Base-by-base conservation (phyloP, 2,329 filamentous ascomycete species). In the Epichloe sp. region DNA sequence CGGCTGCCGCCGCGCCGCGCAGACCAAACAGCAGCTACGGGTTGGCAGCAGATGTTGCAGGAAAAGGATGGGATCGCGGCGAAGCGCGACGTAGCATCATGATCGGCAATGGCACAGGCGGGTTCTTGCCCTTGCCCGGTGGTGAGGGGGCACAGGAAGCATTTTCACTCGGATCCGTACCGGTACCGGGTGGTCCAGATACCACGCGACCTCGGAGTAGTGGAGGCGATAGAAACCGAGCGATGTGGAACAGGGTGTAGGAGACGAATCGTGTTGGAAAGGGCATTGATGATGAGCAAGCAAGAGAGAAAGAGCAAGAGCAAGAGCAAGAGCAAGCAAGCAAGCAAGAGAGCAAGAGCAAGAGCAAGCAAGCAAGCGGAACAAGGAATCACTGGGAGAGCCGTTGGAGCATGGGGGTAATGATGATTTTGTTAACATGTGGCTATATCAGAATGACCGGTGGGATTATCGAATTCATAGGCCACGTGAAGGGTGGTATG, bases 1-100 rank as follows among this genome's bases (percentile, higher is more conserved):
- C 53, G 51, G 57, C 43, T 53, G 60, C 56, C 55, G 62, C 48
- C 52, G 58, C 46, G 51, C 56, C 54, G 36, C 58, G 60, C 12
- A 71, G 77, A 37, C 77, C 76, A 35, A 64, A 73, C 50, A 80
- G 77, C 63, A 76, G 72, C 59, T 81, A 79, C 60, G 78, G 78
- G 14, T 69, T 81, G 37, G 72, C 71, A n/a, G 69, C 74, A 15
- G 77, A 79, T 54, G 64, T 76, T 19, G 63, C 70, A 3, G 68
- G 70, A 2, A 58, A 65, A 46, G 73, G 73, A 4, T 79, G 77
- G 74, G 72, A 76, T 51, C 65, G 66, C 4, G 71, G 73, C 2
- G 76, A 75, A 6, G 73, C 76, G 14, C 66, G 78, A 51, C 71
- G 72, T 56, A 80, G 78, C 52, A 65, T 80, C 51, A 69, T 81